Percentiles rank a stretch among this genome's conserved stretches.
These are phyloP conservation scores for Mortierella sp. DNA, from an alignment of 371 early-diverging fungal genomes.

Conservation along the genomic window DNA sequence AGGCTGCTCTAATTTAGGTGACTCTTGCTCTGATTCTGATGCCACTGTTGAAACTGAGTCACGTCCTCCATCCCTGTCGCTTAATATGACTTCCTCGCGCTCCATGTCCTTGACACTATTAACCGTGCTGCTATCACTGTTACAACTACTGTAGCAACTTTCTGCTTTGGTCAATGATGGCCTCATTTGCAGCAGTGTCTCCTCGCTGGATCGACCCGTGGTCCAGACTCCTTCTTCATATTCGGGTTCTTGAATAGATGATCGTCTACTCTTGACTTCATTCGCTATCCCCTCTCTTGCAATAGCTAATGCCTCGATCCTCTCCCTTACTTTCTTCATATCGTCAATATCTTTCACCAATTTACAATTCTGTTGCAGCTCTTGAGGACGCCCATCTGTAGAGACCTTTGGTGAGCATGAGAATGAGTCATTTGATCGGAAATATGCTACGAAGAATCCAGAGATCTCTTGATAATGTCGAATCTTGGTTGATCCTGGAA, in stretches of 20 bases:
- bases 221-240: neutral
- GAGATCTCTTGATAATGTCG: conserved; percentile 55
- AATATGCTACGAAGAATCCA: conserved; percentile 54
- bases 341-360: neutral
- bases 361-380: neutral
- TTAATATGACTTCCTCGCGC: conserved; percentile 19
- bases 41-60: neutral
- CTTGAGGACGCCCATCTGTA: conserved; percentile 15
- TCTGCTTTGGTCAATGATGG: conserved; percentile 7
- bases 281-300: conserved; percentile 4
- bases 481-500: conserved; percentile 44
- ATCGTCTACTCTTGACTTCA: conserved; percentile 6
- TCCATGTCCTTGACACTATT: conserved; percentile 17
- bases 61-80: conserved; percentile 7
- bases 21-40: neutral
- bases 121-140: conserved; percentile 10
- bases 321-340: neutral
- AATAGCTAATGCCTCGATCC: neutral
- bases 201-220: conserved; percentile 33
- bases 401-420: conserved; percentile 42
- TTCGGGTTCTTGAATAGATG: conserved; percentile 1
- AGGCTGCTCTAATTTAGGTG: neutral
- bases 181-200: conserved; percentile 21
- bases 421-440: conserved; percentile 45
- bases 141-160: neutral